Percentiles rank a stretch among this genome's conserved stretches.
These are phyloP conservation scores for Exophiala sp. DNA, from an alignment of 2,329 filamentous ascomycete genomes.

Conservation along the genomic window DNA sequence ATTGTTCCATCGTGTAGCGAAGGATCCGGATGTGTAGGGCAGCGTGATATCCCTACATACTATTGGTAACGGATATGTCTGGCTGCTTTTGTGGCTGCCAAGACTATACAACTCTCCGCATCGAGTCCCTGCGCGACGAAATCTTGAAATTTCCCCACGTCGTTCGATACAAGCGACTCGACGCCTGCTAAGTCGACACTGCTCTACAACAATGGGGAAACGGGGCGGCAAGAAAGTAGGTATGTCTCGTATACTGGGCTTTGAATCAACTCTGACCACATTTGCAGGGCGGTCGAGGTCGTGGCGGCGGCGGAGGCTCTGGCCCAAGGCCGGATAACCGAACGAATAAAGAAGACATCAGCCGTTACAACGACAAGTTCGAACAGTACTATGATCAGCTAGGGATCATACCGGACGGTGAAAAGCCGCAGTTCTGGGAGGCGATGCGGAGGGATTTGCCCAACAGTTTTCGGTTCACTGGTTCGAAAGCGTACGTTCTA, in stretches of 20 bases:
- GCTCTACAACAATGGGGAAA: conserved; percentile 29
- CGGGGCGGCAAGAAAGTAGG: conserved; percentile 32
- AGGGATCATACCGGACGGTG: conserved; percentile 67
- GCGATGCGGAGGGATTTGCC: conserved; percentile 77
- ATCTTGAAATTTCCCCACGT: conserved; percentile 10
- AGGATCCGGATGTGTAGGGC: too few species aligned
- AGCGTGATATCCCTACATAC: too few species aligned
- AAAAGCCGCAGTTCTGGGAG: conserved; percentile 77
- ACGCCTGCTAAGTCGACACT: conserved; percentile 3
- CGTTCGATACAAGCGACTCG: background rate
- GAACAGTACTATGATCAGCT: conserved; percentile 80
- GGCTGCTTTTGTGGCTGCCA: background rate
- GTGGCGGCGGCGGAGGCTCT: conserved; percentile 38
- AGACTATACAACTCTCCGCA: background rate
- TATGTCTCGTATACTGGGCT: background rate
- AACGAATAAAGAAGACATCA: conserved; percentile 54
- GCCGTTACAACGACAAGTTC: conserved; percentile 76
- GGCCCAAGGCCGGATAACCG: conserved; percentile 35
- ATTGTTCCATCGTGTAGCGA: too few species aligned
- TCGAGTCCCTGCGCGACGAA: background rate
- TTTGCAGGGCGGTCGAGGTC: conserved; percentile 35
- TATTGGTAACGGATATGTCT: background rate
- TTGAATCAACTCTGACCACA: background rate
- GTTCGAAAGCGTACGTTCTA: conserved; percentile 69
- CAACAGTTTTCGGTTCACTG: conserved; percentile 96